Percentiles rank a stretch among this genome's conserved stretches.
phyloP scores from a whole-genome alignment of 1,139 yeast genomes.

The Lodderomyces theae region DNA sequence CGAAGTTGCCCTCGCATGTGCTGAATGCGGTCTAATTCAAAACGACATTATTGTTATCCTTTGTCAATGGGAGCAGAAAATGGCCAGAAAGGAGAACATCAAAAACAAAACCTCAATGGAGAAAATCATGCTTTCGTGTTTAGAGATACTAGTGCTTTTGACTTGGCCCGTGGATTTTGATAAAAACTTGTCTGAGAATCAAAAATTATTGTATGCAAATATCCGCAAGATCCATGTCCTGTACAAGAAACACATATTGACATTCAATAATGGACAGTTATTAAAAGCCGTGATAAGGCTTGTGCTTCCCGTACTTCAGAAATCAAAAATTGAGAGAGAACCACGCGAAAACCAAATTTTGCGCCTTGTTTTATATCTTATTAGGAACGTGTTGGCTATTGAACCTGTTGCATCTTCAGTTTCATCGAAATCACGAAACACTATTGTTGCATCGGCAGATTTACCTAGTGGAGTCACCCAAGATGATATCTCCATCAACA shows the following conservation, averaged over 20 bases:
- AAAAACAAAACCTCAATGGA: constrained; percentile 43
- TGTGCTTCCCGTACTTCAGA: constrained; percentile 63
- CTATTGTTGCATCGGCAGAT: constrained; percentile 30
- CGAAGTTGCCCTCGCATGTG: constrained; percentile 87
- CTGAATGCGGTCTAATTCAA: constrained; percentile 70
- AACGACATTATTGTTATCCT: constrained; percentile 76
- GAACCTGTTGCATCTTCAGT: constrained; percentile 62
- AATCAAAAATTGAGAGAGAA: constrained; percentile 55
- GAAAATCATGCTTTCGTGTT: constrained; percentile 63
- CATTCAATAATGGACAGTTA: constrained; percentile 57
- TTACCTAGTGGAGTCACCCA: constrained; percentile 53
- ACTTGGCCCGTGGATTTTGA: constrained; percentile 73
- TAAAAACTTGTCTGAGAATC: constrained; percentile 52
- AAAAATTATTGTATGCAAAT: constrained; percentile 55
- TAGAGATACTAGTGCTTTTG: constrained; percentile 78
- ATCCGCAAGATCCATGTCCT: constrained; percentile 62
- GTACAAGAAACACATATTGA: constrained; percentile 69
- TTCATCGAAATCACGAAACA: constrained; percentile 35
- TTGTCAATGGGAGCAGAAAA: constrained; percentile 65
- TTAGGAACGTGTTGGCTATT: constrained; percentile 73
- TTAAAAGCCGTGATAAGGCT: constrained; percentile 70
- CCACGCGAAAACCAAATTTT: constrained; percentile 72
- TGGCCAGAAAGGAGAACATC: constrained; percentile 21
- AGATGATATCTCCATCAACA: constrained; percentile 69
- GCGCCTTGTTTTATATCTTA: constrained; percentile 66